Base-by-base conservation (phyloP, 2,329 filamentous ascomycete genomes). In the Scedosporium aurantiacum region DNA sequence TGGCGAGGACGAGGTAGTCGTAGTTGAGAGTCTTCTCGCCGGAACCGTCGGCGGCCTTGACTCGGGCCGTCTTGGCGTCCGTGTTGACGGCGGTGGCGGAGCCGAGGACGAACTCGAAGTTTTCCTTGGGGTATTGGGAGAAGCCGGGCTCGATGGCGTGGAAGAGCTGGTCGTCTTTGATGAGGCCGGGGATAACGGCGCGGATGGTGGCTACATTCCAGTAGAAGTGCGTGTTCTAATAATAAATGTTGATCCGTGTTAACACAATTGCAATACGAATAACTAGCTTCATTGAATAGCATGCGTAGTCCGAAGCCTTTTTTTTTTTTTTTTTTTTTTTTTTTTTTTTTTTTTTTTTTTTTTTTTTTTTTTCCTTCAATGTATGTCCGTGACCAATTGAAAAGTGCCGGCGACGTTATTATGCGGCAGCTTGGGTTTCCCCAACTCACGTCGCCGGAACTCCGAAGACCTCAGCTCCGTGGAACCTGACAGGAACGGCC, bases 151-250 rank as follows among this genome's bases (percentile, higher is more conserved):
- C 73, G 60, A 85, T 79, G 40, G 81, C 75, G 59, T 73, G 73
- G 68, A 79, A 75, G 65, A 82, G 71, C 65, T 82, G 72, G 10
- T 80, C 76, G 63, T 82, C 78, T 43, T 73, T 74, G 67, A 83
- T 65, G 57, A 74, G 64, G 43, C 74, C 78, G 2, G 81, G 80
- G 55, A 84, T 71, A 64, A 84, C 76, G 69, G 79, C 80, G 56
- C 82, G 79, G 52, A 82, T 77, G 1, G 82, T 76, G 27, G 80
- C 81, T 4, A 83, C 61, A 70, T 83, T 83, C 81, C 81, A 83
- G 73, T 78, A 84, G 65, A 84, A 80, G 66, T 84, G 80, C 64
- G 74, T 78, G 65, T 78, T 83, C 78, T 83, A 32, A 23, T 4
- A 66, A 63, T 62, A 50, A 37, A 25, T 55, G 28, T 43, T 25